Conservation (phyloP, 768 basidiomycete genomes). For the Lentinula guzmanii region DNA sequence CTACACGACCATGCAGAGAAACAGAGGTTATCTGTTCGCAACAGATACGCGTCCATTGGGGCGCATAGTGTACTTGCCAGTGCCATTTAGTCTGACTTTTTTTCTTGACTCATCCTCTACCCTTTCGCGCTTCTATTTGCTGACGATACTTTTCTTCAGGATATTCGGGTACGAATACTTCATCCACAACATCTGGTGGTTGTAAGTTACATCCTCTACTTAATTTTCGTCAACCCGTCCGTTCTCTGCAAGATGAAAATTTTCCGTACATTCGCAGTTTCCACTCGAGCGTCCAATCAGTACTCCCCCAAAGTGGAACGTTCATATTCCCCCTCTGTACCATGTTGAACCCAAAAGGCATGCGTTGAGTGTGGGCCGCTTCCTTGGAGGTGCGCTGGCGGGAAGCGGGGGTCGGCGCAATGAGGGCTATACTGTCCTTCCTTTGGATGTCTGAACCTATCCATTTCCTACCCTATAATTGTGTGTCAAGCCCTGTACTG, state of each 20-base stretch:
- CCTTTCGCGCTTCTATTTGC: background rate
- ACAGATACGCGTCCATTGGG: constrained; percentile 58
- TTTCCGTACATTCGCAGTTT: constrained; percentile 82
- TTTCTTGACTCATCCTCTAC: constrained; percentile 5
- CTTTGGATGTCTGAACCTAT: constrained; percentile 78
- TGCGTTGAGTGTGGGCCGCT: constrained; percentile 59
- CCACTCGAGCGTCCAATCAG: constrained; percentile 69
- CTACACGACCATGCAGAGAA: constrained; percentile 85
- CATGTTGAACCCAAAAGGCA: constrained; percentile 66
- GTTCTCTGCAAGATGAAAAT: constrained; percentile 43
- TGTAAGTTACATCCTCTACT: background rate
- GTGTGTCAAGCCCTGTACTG: too few species aligned
- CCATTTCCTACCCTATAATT: background rate
- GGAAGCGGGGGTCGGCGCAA: constrained; percentile 65
- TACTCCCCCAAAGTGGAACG: constrained; percentile 70
- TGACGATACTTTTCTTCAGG: too few species aligned
- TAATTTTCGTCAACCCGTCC: constrained; percentile 1
- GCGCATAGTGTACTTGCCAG: constrained; percentile 81
- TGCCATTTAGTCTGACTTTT: constrained; percentile 75
- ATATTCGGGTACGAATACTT: too few species aligned
- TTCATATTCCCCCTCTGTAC: constrained; percentile 61
- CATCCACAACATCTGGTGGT: background rate
- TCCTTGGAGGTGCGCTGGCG: constrained; percentile 58
- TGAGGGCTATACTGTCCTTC: constrained; percentile 73
- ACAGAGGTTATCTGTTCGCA: constrained; percentile 75